Percentiles rank a stretch among this genome's conserved stretches.
These are phyloP conservation scores for Jackrogersella multiformis DNA, from an alignment of 495 filamentous ascomycete genomes.

Conservation along the genomic window DNA sequence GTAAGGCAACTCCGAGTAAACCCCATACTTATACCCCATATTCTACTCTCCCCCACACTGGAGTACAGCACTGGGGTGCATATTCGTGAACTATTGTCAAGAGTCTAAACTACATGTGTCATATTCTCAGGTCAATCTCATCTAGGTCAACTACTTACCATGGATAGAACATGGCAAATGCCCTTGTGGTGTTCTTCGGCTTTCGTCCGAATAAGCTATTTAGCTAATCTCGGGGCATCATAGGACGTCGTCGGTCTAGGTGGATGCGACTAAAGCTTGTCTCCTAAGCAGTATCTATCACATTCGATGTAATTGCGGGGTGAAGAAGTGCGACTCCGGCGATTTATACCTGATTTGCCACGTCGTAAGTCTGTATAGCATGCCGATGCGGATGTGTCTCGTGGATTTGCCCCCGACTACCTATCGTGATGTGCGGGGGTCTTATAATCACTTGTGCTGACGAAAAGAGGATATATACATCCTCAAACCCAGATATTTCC, in stretches of 20 bases:
- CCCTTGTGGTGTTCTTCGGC: conserved; percentile 13
- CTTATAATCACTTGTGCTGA: not conserved
- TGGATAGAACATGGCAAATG: not conserved
- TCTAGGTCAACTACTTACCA: not conserved
- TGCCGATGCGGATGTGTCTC: not conserved
- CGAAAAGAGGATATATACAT: conserved; percentile 2
- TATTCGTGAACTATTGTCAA: not conserved
- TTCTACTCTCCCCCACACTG: not conserved
- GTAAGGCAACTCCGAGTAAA: conserved; percentile 5
- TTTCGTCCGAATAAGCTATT: not conserved
- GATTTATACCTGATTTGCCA: conserved; percentile 24
- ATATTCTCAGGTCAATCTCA: not conserved
- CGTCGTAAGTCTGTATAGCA: conserved; percentile 2
- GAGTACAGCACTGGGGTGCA: conserved; percentile 3
- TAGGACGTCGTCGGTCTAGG: not conserved
- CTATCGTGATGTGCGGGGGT: conserved; percentile 28
- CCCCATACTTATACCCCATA: conserved; percentile 11
- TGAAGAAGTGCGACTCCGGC: conserved; percentile 6
- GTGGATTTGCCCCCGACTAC: not conserved
- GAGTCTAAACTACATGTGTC: conserved; percentile 4
- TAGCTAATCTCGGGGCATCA: conserved; percentile 2
- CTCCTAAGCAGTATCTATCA: not conserved
- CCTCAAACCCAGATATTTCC: not conserved
- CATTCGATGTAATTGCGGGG: conserved; percentile 12
- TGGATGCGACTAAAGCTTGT: not conserved